A percentile compares a stretch with the other conserved stretches of the same genome.
phyloP scores from a whole-genome alignment of 2,329 filamentous ascomycete species.

The Pseudocercospora fuligena region DNA sequence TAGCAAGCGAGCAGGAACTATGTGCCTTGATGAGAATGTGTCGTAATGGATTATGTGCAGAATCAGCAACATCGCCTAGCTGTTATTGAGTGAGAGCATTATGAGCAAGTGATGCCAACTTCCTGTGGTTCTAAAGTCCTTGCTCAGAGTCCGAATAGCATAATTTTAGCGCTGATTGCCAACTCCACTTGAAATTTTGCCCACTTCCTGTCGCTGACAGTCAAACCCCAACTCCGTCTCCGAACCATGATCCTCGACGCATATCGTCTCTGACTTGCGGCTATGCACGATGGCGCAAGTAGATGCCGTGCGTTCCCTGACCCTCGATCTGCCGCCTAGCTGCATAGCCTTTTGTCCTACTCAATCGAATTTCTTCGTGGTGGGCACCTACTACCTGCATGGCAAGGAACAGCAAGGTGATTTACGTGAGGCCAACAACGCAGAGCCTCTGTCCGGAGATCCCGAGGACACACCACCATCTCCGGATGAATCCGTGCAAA shows the following conservation, averaged over 20 bases:
- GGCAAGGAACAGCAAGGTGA: constrained; percentile 39
- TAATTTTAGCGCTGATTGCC: too few relatives aligned
- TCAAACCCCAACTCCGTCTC: background rate
- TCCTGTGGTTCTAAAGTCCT: background rate
- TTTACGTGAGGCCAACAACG: constrained; percentile 4
- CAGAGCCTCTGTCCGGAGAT: constrained; percentile 2
- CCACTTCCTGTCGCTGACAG: background rate
- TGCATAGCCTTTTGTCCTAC: constrained; percentile 75
- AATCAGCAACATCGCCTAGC: too few relatives aligned
- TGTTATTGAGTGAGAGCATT: too few relatives aligned
- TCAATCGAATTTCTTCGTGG: constrained; percentile 68
- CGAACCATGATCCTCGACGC: constrained; percentile 1
- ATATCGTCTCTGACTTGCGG: background rate
- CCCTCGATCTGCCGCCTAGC: constrained; percentile 72
- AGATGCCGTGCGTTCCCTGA: constrained; percentile 55
- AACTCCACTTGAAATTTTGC: too few relatives aligned
- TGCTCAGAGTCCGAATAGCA: background rate
- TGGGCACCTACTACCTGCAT: constrained; percentile 84
- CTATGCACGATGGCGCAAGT: constrained; percentile 34
- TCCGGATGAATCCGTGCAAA: constrained; percentile 15
- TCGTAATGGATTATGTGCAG: background rate
- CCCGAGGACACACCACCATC: background rate
- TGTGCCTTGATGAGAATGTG: background rate
- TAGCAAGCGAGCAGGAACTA: background rate
- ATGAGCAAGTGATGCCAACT: background rate